Evolutionary conservation across 108 stramenopile species (phyloP).

Genomic region (Bacterosira constricta): DNA sequence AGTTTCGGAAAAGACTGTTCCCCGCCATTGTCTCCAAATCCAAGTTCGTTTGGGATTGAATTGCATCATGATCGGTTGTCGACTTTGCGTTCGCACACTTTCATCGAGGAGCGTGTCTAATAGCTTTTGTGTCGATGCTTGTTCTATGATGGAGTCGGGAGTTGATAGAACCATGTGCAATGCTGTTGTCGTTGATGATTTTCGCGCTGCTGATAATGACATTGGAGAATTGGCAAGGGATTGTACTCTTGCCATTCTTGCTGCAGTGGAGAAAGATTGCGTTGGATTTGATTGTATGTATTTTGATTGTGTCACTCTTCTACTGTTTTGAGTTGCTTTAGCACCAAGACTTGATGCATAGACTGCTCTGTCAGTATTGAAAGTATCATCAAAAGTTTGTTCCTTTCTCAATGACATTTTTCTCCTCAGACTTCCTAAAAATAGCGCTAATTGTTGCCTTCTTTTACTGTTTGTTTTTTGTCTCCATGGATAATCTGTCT

Average conservation of each 20-base stretch:
- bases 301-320: too few species aligned
- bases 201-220: neutral
- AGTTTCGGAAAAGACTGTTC: constrained; percentile 87
- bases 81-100: constrained; percentile 70
- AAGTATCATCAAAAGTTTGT: too few species aligned
- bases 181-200: constrained; percentile 26
- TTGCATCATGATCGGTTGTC: constrained; percentile 87
- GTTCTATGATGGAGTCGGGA: constrained; percentile 85
- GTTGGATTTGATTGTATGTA: too few species aligned
- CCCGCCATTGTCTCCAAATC: constrained; percentile 90
- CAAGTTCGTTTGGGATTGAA: constrained; percentile 83
- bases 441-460: too few species aligned
- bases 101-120: constrained; percentile 87
- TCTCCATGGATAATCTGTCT: too few species aligned
- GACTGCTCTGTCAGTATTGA: too few species aligned
- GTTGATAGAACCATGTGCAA: constrained; percentile 82
- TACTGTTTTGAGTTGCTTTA: too few species aligned
- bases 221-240: constrained; percentile 1
- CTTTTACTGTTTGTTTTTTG: too few species aligned
- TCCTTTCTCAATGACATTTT: too few species aligned
- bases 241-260: constrained; percentile 9
- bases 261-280: too few species aligned
- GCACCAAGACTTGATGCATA: too few species aligned
- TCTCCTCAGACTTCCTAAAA: too few species aligned
- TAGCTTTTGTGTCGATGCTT: constrained; percentile 86